Base-by-base conservation (phyloP, 2,329 filamentous ascomycete genomes). In the Corinectria fuckeliana region DNA sequence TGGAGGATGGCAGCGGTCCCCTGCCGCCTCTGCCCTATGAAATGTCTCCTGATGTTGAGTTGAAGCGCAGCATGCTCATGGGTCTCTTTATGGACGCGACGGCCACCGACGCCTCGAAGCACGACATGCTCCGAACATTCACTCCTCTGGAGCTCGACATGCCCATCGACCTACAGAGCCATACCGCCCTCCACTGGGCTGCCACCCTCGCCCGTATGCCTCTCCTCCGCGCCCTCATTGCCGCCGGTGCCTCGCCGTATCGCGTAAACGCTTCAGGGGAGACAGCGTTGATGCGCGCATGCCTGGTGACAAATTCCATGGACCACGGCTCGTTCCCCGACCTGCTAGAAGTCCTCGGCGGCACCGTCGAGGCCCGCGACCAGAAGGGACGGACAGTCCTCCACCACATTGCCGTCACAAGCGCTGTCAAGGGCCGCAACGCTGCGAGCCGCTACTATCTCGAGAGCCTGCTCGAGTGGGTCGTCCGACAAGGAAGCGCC, bases 141-240 rank as follows among this genome's bases (percentile, higher is more conserved):
- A 90, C 88, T 1, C 87, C 91, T 0, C 81, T 89, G 36, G 94
- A 99, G 66, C 85, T 98, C 20, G 95, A 99, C 71, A 90, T 95
- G 74, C 94, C 95, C 2, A 92, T 99, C 57, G 95, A 99, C 71
- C 85, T 89, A 23, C 92, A 92, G 59, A 89, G 89, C 32, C 92
- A 98, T 71, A 98, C 93, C 16, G 93, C 93, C 3, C 81, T 99
- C 38, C 94, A 98, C 72, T 99, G 95, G 95, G 95, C 95, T 2
- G 93, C 95, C 5, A 97, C 95, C 4, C 82, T 99, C 45, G 93
- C 93, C 3, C 90, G 94, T 14, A 89, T 96, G 73, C 86, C 91
- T 1, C 82, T 99, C 5, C 81, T 98, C 56, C 88, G 91, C 53
- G 85, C 93, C 0, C 82, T 99, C 10, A 91, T 98, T 55, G 83